Evolutionary conservation across 805 yeast species (phyloP), one percentile per base, ranked within the genome.

Genomic region (Gaillardinia entomophila): DNA sequence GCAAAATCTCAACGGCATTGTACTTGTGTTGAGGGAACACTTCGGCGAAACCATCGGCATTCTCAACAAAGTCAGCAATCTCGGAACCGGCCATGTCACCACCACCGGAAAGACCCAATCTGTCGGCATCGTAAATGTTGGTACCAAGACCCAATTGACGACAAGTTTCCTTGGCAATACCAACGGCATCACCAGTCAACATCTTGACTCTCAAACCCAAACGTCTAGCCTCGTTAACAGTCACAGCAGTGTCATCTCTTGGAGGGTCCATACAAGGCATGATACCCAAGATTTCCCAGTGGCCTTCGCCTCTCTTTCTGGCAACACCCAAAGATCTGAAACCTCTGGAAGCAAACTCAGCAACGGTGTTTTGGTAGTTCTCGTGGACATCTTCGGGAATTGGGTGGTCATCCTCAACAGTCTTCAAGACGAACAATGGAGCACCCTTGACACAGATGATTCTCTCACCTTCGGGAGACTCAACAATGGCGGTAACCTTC

Each of bases 241-340:
- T 88, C 59, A 79, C 79, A 56, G 94, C 95, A 73, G 96, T 88
- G 69, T 88, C 96, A 71, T 88, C 95, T 79, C 96, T 84, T 71
- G 96, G 96, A 59, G 96, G 96, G 71, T 88, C 96, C 89, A 85
- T 83, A 73, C 95, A 87, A 68, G 96, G 96, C 96, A 88, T 87
- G 66, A 88, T 89, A 66, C 96, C 96, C 60, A 88, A 73, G 53
- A 88, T 87, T 73, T 88, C 96, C 96, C 96, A 88, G 79, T 85
- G 94, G 56, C 94, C 94, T 70, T 86, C 95, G 71, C 94, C 96
- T 75, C 95, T 81, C 86, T 86, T 86, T 79, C 96, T 85, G 48
- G 96, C 96, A 73, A 88, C 96, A 82, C 96, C 96, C 63, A 88
- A 76, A 58, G 96, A 88, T 72, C 96, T 78, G 90, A 86, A 88